Base-by-base conservation (phyloP, 106 monocot genomes). In the Phalaenopsis equestris region DNA sequence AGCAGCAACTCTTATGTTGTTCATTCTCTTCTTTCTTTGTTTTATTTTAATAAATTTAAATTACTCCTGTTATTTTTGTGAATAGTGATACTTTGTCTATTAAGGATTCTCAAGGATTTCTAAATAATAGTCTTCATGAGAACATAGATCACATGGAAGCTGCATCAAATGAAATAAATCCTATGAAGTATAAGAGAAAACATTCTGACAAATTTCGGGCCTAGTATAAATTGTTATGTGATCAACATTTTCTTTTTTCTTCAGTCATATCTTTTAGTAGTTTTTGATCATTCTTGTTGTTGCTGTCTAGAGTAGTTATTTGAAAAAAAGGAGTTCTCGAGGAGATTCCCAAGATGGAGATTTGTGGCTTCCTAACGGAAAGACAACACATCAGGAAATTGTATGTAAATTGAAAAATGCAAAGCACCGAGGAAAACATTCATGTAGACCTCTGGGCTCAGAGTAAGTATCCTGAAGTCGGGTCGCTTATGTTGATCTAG, bases 241-340 rank as follows among this genome's bases (percentile, higher is more conserved):
- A 70, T 70, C 36, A 70, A 36, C 3, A 3, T 68, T 68, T 24
- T 36, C 4, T 70, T 70, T 70, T 30, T 70, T 39, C 67, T 39
- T 70, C 15, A 38, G 39, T 37, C 14, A 39, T 39, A 70, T 11
- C 36, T 70, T 42, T 42, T 43, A 19, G 15, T 41, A 72, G 43
- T 74, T 9, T n/a, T 74, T 74, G 4, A n/a, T 74, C 7, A 74
- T 6, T 74, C 43, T 74, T 74, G 74, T 74, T 74, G 14, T 74
- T 74, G 7, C 16, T 41, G 4, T 74, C 18, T 1, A 42, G 16
- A 6, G 3, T 43, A 74, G 74, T 45, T 15, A 43, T 42, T 74
- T 45, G 1, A n/a, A 17, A 45, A 8, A 6, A 2, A 17, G 4
- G 15, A 45, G 19, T 19, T 74, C 43, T 74, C n/a, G 19, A 45